Evolutionary conservation across 2,329 filamentous ascomycete species (phyloP).

Genomic region (Fusarium falciforme): DNA sequence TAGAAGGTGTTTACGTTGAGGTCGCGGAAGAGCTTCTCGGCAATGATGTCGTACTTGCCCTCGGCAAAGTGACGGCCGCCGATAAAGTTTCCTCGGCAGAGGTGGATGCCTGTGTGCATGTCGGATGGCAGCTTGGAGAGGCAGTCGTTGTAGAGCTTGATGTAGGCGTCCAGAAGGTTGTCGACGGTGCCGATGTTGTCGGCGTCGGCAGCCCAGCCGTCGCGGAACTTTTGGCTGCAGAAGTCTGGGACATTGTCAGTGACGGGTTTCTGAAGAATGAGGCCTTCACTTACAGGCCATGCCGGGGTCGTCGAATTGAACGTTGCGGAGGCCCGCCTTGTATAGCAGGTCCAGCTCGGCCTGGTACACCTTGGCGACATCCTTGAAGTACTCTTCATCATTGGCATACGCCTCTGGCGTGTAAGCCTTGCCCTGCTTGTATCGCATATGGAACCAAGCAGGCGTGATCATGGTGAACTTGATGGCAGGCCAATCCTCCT

Average conservation of each 20-base stretch:
- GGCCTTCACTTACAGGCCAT: constrained; percentile 67
- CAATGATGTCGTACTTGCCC: constrained; percentile 75
- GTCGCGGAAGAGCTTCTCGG: constrained; percentile 72
- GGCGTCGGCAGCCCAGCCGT: constrained; percentile 75
- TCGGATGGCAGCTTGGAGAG: constrained; percentile 72
- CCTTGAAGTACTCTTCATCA: constrained; percentile 68
- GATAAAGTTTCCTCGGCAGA: constrained; percentile 78
- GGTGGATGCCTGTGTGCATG: constrained; percentile 81
- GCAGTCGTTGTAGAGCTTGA: constrained; percentile 80
- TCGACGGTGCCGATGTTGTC: constrained; percentile 75
- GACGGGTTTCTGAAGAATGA: background rate
- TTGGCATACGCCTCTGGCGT: constrained; percentile 41
- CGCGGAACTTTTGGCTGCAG: constrained; percentile 77
- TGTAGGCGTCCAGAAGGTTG: constrained; percentile 80
- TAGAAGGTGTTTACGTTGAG: constrained; percentile 75
- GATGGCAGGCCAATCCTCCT: constrained; percentile 62
- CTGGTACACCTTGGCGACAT: constrained; percentile 74
- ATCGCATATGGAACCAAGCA: constrained; percentile 52
- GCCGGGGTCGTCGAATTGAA: constrained; percentile 76
- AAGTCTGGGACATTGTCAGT: constrained; percentile 65
- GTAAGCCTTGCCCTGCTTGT: constrained; percentile 45
- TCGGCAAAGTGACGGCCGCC: constrained; percentile 74
- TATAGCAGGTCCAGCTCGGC: constrained; percentile 71
- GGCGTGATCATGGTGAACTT: constrained; percentile 67
- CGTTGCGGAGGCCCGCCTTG: constrained; percentile 70